Percentiles rank a stretch among this genome's conserved stretches.
Conservation (phyloP, 1,284 basidiomycete species). For the Rhodotorula sp. region DNA sequence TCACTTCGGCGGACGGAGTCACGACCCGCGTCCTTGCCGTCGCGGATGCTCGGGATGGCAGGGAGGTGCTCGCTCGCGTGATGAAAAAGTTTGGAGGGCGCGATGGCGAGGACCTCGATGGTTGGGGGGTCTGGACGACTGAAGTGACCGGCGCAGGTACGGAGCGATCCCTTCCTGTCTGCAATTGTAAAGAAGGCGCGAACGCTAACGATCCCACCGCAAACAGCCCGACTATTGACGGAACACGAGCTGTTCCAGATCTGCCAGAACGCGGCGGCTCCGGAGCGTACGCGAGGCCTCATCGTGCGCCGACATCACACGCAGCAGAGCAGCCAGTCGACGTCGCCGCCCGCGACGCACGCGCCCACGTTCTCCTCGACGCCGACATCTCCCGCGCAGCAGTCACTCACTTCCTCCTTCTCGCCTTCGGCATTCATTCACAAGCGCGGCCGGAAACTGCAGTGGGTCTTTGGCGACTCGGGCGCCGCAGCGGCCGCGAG, state of each 20-base stretch:
- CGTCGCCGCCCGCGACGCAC: slow-evolving; percentile 4
- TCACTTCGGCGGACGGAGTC: slow-evolving; percentile 67
- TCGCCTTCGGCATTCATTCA: slow-evolving; percentile 35
- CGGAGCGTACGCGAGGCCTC: slow-evolving; percentile 75
- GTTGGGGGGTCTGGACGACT: slow-evolving; percentile 77
- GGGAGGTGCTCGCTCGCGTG: slow-evolving; percentile 80
- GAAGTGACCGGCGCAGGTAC: slow-evolving; percentile 61
- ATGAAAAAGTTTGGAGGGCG: slow-evolving; percentile 69
- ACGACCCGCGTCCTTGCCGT: slow-evolving; percentile 72
- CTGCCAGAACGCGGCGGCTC: slow-evolving; percentile 77
- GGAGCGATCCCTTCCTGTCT: slow-evolving; percentile 28
- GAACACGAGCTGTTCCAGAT: slow-evolving; percentile 80
- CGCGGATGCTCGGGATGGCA: slow-evolving; percentile 69
- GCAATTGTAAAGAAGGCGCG: not conserved
- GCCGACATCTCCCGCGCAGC: slow-evolving; percentile 3
- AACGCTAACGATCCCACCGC: not conserved
- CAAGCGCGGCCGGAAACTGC: slow-evolving; percentile 51
- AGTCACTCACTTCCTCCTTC: slow-evolving; percentile 8
- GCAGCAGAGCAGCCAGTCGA: slow-evolving; percentile 4
- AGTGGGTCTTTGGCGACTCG: slow-evolving; percentile 62
- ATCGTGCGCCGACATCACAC: slow-evolving; percentile 61
- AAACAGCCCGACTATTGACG: slow-evolving; percentile 61
- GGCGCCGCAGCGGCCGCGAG: slow-evolving; percentile 18
- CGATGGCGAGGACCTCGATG: slow-evolving; percentile 59
- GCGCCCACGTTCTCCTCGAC: not conserved